Percentiles rank a stretch among this genome's conserved stretches.
Evolutionary conservation across 2,329 filamentous ascomycete species (phyloP).

Genomic region (Aspergillus versicolor): DNA sequence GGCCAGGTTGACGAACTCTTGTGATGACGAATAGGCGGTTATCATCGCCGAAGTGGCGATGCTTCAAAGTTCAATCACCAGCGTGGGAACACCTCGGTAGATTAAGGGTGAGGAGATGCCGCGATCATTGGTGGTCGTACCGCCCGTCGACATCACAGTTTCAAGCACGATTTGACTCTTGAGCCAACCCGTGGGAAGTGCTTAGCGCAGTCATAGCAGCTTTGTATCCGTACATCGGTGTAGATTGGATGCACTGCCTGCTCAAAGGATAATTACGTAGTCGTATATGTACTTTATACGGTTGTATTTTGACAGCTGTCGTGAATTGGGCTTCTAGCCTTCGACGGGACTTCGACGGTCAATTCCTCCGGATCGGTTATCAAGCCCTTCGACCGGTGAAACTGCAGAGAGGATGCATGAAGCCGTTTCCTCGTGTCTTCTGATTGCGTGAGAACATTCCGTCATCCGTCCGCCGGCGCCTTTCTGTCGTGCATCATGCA

Average conservation of each 20-base stretch:
- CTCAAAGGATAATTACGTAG: too few relatives aligned
- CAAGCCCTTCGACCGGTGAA: neutral
- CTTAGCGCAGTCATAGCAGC: too few relatives aligned
- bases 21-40: neutral
- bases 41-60: neutral
- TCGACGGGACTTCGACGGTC: neutral
- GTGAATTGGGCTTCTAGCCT: neutral
- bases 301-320: too few relatives aligned
- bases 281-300: too few relatives aligned
- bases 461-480: neutral
- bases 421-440: slow-evolving; percentile 13
- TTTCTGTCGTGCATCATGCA: slow-evolving; percentile 22
- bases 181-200: neutral
- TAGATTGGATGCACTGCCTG: too few relatives aligned
- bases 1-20: neutral
- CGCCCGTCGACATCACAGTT: too few relatives aligned
- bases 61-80: neutral
- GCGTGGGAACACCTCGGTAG: too few relatives aligned
- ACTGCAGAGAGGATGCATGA: slow-evolving; percentile 12
- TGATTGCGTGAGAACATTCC: slow-evolving; percentile 1
- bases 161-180: neutral
- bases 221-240: too few relatives aligned
- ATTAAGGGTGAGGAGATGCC: neutral
- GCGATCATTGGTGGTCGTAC: neutral
- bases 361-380: neutral